These are phyloP conservation scores for Sistotremastrum suecicum DNA, from an alignment of 768 basidiomycete species.

Conservation along the genomic window DNA sequence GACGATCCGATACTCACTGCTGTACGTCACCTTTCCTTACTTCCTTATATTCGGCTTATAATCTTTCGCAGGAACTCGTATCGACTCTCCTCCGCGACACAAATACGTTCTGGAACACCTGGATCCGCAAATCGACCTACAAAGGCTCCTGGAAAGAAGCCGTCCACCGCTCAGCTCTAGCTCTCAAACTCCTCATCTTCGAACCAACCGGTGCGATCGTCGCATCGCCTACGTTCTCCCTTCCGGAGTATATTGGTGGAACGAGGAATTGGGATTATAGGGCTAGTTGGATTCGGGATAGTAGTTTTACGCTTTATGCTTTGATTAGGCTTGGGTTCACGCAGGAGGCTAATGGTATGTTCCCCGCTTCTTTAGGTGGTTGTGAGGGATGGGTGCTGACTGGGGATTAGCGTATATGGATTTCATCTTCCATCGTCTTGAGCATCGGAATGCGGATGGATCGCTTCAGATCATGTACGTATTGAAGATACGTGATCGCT, in stretches of 20 bases:
- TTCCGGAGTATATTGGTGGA: slow-evolving; percentile 87
- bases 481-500: background rate
- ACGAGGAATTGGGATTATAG: slow-evolving; percentile 71
- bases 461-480: slow-evolving; percentile 83
- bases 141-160: slow-evolving; percentile 92
- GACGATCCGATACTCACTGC: slow-evolving; percentile 66
- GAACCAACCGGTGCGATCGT: slow-evolving; percentile 92
- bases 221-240: slow-evolving; percentile 88
- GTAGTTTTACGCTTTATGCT: slow-evolving; percentile 91
- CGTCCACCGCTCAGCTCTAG: slow-evolving; percentile 85
- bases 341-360: slow-evolving; percentile 73
- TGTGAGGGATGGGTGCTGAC: background rate
- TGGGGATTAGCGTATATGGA: slow-evolving; percentile 60
- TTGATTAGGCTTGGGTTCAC: slow-evolving; percentile 90
- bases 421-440: slow-evolving; percentile 75
- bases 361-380: background rate
- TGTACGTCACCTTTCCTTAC: slow-evolving; percentile 17
- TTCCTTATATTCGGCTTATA: background rate
- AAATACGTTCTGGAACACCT: slow-evolving; percentile 71
- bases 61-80: slow-evolving; percentile 3
- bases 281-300: slow-evolving; percentile 88
- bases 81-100: slow-evolving; percentile 35
- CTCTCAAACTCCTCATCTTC: slow-evolving; percentile 83
- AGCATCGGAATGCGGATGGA: slow-evolving; percentile 78
- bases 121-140: slow-evolving; percentile 86